Conservation (phyloP, 352 stramenopile species). For the Pythium coloratum region DNA sequence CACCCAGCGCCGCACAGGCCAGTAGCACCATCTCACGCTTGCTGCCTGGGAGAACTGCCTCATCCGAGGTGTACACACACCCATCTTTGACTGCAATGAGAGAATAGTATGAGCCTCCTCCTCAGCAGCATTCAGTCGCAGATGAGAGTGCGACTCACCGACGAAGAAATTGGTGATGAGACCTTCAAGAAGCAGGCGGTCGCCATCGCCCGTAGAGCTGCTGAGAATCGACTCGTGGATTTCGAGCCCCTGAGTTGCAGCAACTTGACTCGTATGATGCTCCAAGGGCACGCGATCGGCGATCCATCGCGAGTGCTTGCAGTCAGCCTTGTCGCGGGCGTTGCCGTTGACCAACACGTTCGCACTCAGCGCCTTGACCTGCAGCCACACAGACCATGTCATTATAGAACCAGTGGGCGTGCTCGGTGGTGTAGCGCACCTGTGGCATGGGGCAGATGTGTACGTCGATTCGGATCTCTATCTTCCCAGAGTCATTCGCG, state of each 20-base stretch:
- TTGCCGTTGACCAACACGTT: constrained; percentile 56
- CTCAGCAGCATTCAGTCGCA: background rate
- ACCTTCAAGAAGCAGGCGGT: constrained; percentile 57
- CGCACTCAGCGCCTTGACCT: constrained; percentile 36
- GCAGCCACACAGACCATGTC: background rate
- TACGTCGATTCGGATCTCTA: constrained; percentile 36
- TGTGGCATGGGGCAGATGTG: constrained; percentile 61
- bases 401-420: background rate
- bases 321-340: constrained; percentile 40
- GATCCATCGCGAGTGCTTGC: constrained; percentile 81
- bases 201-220: constrained; percentile 3
- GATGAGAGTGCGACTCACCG: constrained; percentile 31
- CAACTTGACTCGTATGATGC: constrained; percentile 28
- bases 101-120: background rate
- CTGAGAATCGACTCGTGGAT: constrained; percentile 71
- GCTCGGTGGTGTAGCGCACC: constrained; percentile 7
- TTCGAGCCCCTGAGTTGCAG: constrained; percentile 17
- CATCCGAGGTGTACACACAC: constrained; percentile 46
- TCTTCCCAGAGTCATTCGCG: background rate
- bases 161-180: constrained; percentile 83
- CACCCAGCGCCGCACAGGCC: constrained; percentile 53
- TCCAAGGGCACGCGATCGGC: constrained; percentile 52
- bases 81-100: constrained; percentile 38
- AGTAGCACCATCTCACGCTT: constrained; percentile 61
- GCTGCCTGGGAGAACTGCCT: constrained; percentile 55